Percentiles rank a stretch among this genome's conserved stretches.
Evolutionary conservation across 2,329 filamentous ascomycete genomes (phyloP).

Genomic region (Paracoccidioides brasiliensis): DNA sequence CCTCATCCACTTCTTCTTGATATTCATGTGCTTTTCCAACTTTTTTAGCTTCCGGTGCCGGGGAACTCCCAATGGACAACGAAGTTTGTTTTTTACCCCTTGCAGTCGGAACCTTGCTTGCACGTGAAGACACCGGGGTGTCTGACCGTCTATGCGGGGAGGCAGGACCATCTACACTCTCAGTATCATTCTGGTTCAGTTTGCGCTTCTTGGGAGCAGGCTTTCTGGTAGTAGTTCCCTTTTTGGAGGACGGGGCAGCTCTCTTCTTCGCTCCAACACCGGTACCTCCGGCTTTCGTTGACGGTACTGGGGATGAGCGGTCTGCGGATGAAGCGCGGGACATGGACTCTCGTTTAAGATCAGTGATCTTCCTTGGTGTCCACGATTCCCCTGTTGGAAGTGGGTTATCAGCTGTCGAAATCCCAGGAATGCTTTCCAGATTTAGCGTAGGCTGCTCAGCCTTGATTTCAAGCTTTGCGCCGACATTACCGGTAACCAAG

Average conservation of each 20-base stretch:
- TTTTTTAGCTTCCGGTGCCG: slow-evolving; percentile 25
- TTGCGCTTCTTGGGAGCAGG: slow-evolving; percentile 31
- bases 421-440: slow-evolving; percentile 20
- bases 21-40: slow-evolving; percentile 14
- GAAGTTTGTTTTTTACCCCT: slow-evolving; percentile 26
- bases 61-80: slow-evolving; percentile 27
- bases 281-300: slow-evolving; percentile 17
- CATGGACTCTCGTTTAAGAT: slow-evolving; percentile 25
- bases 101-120: slow-evolving; percentile 23
- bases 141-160: slow-evolving; percentile 22
- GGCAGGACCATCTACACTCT: slow-evolving; percentile 21
- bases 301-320: slow-evolving; percentile 26
- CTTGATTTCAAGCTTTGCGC: slow-evolving; percentile 20
- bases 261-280: slow-evolving; percentile 16
- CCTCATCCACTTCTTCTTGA: slow-evolving; percentile 20
- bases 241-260: slow-evolving; percentile 21
- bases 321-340: slow-evolving; percentile 29
- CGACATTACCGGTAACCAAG: slow-evolving; percentile 9
- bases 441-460: slow-evolving; percentile 19
- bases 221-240: slow-evolving; percentile 25
- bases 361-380: slow-evolving; percentile 28
- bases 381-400: slow-evolving; percentile 19
- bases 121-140: slow-evolving; percentile 26
- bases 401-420: slow-evolving; percentile 15
- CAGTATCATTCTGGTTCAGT: slow-evolving; percentile 23